phyloP scores from a whole-genome alignment of 2,329 filamentous ascomycete species.

The Mycosphaerelloides madeirae region DNA sequence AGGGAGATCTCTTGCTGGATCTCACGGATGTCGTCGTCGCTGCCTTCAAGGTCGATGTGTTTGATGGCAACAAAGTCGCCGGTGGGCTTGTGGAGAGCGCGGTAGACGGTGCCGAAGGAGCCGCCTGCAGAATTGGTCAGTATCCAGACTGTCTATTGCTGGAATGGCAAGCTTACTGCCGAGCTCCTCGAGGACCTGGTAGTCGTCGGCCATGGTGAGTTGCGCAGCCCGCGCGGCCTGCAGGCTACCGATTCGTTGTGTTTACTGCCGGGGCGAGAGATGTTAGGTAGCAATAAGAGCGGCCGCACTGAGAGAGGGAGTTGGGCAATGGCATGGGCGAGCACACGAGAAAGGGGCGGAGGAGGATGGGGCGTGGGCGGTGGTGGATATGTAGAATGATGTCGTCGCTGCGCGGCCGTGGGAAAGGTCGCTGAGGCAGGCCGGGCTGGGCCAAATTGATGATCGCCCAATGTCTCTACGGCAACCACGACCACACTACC shows the following conservation, averaged over 20 bases:
- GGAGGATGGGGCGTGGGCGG: not conserved
- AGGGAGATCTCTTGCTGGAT: constrained; percentile 97
- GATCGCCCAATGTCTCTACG: no score
- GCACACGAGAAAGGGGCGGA: constrained; percentile 5
- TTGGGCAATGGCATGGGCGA: not conserved
- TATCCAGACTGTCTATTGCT: not conserved
- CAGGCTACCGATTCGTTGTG: constrained; percentile 8
- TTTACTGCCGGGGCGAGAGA: constrained; percentile 7
- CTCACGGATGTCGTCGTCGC: constrained; percentile 96
- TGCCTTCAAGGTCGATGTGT: constrained; percentile 97
- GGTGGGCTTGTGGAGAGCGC: constrained; percentile 84
- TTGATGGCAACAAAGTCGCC: constrained; percentile 96
- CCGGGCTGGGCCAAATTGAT: no score
- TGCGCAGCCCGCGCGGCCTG: constrained; percentile 8
- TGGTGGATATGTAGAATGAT: constrained; percentile 2
- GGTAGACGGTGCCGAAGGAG: constrained; percentile 95
- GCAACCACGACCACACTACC: not conserved
- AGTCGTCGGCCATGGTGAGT: constrained; percentile 66
- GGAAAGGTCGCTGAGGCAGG: no score
- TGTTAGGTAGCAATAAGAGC: constrained; percentile 15
- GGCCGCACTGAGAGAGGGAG: not conserved
- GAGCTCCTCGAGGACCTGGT: constrained; percentile 93
- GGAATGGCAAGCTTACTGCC: constrained; percentile 63
- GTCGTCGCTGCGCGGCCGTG: not conserved
- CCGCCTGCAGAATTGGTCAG: constrained; percentile 56